A percentile compares a stretch with the other conserved stretches of the same genome.
phyloP scores from a whole-genome alignment of 164 flowering plant species.

The Kingdonia uniflora region DNA sequence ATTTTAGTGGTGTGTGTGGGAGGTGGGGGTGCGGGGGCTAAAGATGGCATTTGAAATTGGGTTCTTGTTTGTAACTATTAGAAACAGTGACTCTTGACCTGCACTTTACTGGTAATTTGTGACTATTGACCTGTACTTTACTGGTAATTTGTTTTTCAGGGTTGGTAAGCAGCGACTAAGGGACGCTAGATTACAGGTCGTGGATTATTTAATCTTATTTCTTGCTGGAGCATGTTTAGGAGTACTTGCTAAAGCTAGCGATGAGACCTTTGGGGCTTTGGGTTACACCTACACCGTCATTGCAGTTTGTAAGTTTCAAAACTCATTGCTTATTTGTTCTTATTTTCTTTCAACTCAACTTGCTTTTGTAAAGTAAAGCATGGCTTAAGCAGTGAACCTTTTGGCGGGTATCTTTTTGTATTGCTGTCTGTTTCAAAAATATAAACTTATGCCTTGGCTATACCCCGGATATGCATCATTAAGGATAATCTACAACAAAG shows the following conservation, averaged over 20 bases:
- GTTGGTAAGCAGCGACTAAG: constrained; percentile 79
- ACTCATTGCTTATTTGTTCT: background rate
- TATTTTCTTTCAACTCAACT: background rate
- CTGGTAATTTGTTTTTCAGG: constrained; percentile 26
- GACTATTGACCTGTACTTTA: background rate
- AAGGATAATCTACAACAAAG: too few species aligned
- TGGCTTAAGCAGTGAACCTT: too few species aligned
- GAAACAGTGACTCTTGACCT: background rate
- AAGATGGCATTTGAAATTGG: too few species aligned
- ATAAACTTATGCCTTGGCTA: too few species aligned
- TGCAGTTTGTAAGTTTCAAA: constrained; percentile 76
- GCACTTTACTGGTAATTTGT: background rate
- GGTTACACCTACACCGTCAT: constrained; percentile 94
- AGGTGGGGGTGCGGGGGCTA: too few species aligned
- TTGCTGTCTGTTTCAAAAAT: too few species aligned
- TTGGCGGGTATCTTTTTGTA: too few species aligned
- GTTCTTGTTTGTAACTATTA: too few species aligned
- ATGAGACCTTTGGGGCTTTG: constrained; percentile 71
- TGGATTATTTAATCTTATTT: constrained; percentile 71
- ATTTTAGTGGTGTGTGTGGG: too few species aligned
- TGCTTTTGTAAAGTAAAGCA: constrained; percentile 1
- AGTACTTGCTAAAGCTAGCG: constrained; percentile 92
- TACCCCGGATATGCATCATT: too few species aligned
- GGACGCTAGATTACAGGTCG: constrained; percentile 77
- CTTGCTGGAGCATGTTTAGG: constrained; percentile 96